Conservation (phyloP, 2,329 filamentous ascomycete genomes). For the Colletotrichum spinosum region DNA sequence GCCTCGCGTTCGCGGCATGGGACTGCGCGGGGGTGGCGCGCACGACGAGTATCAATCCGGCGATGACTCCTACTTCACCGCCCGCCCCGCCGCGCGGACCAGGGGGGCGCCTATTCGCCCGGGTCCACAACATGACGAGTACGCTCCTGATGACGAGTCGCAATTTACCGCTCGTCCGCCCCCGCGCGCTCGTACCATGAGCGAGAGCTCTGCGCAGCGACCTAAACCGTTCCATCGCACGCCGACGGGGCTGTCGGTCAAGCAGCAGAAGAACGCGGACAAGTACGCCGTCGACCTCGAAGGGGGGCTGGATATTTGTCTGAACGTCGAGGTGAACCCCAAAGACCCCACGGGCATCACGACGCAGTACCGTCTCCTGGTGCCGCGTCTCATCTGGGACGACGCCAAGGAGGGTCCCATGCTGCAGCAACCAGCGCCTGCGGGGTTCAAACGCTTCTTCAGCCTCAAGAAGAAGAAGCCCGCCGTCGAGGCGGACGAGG, state of each 20-base stretch:
- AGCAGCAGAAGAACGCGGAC: conserved; percentile 67
- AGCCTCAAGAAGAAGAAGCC: conserved; percentile 55
- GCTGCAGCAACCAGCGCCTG: conserved; percentile 43
- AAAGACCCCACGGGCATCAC: conserved; percentile 91
- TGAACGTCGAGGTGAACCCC: conserved; percentile 91
- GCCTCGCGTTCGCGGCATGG: conserved; percentile 33
- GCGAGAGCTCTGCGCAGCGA: conserved; percentile 34
- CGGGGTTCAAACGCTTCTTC: conserved; percentile 57
- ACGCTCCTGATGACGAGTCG: conserved; percentile 20
- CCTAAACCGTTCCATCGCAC: conserved; percentile 71
- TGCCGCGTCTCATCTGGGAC: conserved; percentile 78
- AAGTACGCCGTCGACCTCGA: conserved; percentile 78
- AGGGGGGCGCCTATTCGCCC: conserved; percentile 30
- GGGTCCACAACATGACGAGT: conserved; percentile 23
- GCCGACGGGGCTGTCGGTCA: conserved; percentile 75
- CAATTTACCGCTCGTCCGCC: conserved; percentile 30
- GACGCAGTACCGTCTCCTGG: conserved; percentile 84
- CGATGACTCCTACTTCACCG: conserved; percentile 69
- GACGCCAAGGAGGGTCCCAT: conserved; percentile 45
- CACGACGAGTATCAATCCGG: conserved; percentile 64
- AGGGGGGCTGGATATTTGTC: conserved; percentile 84
- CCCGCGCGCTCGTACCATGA: conserved; percentile 43
- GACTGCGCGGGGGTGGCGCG: conserved; percentile 55
- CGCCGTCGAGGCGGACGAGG: conserved; percentile 7
- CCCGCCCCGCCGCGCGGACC: conserved; percentile 45